A percentile compares a stretch with the other conserved stretches of the same genome.
Conservation (phyloP, 192 early-diverging fungal species). For the Thamnidium elegans region DNA sequence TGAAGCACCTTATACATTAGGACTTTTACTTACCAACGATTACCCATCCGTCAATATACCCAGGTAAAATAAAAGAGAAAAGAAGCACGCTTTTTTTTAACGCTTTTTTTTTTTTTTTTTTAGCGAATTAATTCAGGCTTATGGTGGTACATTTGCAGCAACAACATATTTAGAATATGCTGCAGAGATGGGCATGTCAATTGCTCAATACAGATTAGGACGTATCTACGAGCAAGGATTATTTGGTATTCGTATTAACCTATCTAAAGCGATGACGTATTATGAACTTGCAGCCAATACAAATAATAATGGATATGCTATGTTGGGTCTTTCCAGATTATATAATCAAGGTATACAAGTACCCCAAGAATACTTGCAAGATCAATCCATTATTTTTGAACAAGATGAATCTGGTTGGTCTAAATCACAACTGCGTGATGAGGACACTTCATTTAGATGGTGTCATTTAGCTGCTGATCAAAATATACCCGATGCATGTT, state of each 20-base stretch:
- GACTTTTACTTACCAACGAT: conserved; percentile 71
- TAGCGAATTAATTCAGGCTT: conserved; percentile 20
- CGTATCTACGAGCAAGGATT: conserved; percentile 32
- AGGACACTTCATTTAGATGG: conserved; percentile 69
- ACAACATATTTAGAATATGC: conserved; percentile 71
- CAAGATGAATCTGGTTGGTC: conserved; percentile 25
- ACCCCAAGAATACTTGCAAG: conserved; percentile 6
- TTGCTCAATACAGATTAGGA: conserved; percentile 47
- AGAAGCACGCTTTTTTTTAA: background rate
- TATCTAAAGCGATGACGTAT: conserved; percentile 3
- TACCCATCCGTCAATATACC: conserved; percentile 61
- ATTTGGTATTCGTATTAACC: conserved; percentile 12
- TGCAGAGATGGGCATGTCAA: conserved; percentile 70
- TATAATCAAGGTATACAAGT: conserved; percentile 22
- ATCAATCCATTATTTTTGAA: background rate
- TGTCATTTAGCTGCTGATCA: conserved; percentile 75
- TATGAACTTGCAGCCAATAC: conserved; percentile 13
- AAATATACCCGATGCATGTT: conserved; percentile 75
- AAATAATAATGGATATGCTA: background rate
- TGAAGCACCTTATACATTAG: conserved; percentile 76
- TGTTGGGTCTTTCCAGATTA: conserved; percentile 21
- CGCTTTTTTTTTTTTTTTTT: conserved; percentile 47
- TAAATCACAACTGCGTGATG: background rate
- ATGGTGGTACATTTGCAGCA: conserved; percentile 71
- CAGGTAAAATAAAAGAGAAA: conserved; percentile 20